phyloP scores from a whole-genome alignment of 257 asterid genomes.

The Capsicum chinense region DNA sequence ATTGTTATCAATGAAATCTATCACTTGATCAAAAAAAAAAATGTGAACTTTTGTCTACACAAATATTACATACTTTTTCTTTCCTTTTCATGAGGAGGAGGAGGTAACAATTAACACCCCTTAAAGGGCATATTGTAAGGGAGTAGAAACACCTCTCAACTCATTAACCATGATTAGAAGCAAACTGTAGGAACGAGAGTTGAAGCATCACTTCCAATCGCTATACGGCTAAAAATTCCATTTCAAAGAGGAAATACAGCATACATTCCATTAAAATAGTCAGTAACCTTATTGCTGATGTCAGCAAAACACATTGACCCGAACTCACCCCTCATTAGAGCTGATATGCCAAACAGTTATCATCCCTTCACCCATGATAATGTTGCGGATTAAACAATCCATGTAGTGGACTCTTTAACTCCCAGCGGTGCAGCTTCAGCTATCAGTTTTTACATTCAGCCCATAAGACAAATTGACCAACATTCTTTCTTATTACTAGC shows the following conservation, averaged over 20 bases:
- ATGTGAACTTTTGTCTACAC: not conserved
- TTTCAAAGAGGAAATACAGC: constrained; percentile 8
- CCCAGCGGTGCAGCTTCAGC: not conserved
- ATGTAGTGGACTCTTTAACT: constrained; percentile 21
- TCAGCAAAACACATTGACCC: not conserved
- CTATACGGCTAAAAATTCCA: constrained; percentile 8
- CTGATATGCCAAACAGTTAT: not conserved
- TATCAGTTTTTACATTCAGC: not conserved
- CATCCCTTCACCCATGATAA: constrained; percentile 23
- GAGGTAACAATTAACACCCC: not conserved
- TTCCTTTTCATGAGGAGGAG: not conserved
- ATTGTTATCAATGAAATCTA: too few species aligned
- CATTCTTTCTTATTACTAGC: constrained; percentile 5
- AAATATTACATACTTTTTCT: not conserved
- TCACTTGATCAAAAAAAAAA: too few species aligned
- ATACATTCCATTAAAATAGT: not conserved
- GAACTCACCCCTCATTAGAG: constrained; percentile 19
- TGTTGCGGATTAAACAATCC: not conserved
- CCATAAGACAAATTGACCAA: constrained; percentile 17
- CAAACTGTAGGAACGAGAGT: not conserved
- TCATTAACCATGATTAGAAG: not conserved
- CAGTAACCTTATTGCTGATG: not conserved
- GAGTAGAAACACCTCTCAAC: constrained; percentile 16
- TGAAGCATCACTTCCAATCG: not conserved
- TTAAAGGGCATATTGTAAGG: not conserved